Evolutionary conservation across 768 basidiomycete species (phyloP), one percentile per base, ranked within the genome.

Genomic region (Suillus subluteus): DNA sequence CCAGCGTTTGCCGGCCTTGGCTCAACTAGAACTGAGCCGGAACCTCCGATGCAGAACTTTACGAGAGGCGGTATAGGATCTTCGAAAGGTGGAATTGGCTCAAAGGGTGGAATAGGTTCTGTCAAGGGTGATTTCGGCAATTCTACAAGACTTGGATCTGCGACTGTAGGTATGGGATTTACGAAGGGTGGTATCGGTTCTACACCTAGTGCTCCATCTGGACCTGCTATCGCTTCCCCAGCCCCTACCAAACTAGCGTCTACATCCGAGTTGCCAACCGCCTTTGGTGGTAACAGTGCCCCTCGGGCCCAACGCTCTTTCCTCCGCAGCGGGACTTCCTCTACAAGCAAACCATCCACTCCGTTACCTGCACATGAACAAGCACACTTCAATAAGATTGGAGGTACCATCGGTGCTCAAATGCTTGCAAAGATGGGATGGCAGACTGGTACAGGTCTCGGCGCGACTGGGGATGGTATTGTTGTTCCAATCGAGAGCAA

Each of bases 361-460:
- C 81, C 83, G 5, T 84, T 98, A 23, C 86, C 85, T 23, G 79
- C 87, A 1, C 72, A 82, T 21, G 96, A 99, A 71, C 81, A 83
- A 66, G 82, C 83, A n/a, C 96, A 98, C 74, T 97, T 99, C 76
- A 59, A 80, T 68, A 93, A 91, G 71, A 83, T 99, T 15, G 82
- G 86, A 50, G 85, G 87, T 18, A 83, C 91, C 0, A 90, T 95
- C 67, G 97, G 96, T 70, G 92, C 96, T 23, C 90, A 90, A 65
- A 88, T 99, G 87, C 86, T 99, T 30, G 87, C 87, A 38, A 99
- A 96, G 81, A 96, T 96, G 91, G 98, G 98, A 9, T 99, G 98
- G 97, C 83, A 89, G 73, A 81, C 90, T 0, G 97, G 90, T 4
- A 83, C 83, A 4, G 95, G 96, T 70, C 83, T 97, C 11, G 95